Conservation (phyloP, 2,329 filamentous ascomycete species). For the Aspergillus sojae region DNA sequence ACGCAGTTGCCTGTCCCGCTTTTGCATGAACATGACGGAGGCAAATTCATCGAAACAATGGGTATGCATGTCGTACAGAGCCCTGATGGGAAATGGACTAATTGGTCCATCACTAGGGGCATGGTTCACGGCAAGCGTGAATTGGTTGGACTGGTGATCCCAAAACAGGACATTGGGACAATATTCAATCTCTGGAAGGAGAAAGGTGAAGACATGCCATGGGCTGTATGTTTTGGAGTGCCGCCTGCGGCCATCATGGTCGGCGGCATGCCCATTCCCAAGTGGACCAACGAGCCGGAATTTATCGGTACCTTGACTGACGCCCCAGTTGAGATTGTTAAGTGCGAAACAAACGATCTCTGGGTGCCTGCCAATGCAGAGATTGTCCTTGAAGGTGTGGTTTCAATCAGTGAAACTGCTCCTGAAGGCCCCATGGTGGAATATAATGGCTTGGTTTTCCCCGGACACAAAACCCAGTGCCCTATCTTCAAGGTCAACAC, state of each 20-base stretch:
- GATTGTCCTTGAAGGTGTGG: constrained; percentile 24
- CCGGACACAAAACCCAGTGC: constrained; percentile 11
- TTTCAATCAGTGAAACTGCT: constrained; percentile 20
- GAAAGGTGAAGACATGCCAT: constrained; percentile 22
- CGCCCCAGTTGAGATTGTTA: constrained; percentile 18
- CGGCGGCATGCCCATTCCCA: constrained; percentile 18
- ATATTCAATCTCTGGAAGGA: constrained; percentile 26
- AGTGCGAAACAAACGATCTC: constrained; percentile 27
- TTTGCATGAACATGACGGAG: constrained; percentile 21
- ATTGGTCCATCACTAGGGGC: constrained; percentile 25
- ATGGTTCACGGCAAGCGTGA: constrained; percentile 18
- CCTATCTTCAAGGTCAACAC: constrained; percentile 23
- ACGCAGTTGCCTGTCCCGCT: constrained; percentile 23
- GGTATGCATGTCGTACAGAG: constrained; percentile 26
- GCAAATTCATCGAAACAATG: constrained; percentile 21
- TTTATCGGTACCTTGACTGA: constrained; percentile 20
- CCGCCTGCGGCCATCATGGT: constrained; percentile 24
- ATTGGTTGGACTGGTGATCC: constrained; percentile 21
- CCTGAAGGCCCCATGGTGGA: constrained; percentile 26
- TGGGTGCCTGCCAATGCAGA: constrained; percentile 24
- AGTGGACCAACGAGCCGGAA: constrained; percentile 16
- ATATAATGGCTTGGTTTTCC: constrained; percentile 25
- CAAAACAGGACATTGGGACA: constrained; percentile 24
- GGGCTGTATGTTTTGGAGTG: constrained; percentile 23
- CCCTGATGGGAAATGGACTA: constrained; percentile 22